phyloP scores from a whole-genome alignment of 768 basidiomycete species.

The Lyophyllum decastes region DNA sequence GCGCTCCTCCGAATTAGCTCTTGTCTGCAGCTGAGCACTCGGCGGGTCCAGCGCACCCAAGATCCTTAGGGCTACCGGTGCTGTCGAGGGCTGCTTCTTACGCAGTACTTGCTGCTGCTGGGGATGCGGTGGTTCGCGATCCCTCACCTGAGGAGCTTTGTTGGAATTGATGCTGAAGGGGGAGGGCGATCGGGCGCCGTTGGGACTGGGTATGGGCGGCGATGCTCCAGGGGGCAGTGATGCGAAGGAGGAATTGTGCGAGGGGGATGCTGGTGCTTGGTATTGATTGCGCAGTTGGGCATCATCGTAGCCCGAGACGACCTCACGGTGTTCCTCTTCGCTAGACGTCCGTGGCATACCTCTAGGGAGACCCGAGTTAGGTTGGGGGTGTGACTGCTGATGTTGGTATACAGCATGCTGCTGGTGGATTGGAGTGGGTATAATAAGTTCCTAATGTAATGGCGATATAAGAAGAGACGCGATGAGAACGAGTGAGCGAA shows the following conservation, averaged over 20 bases:
- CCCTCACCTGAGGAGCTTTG: slow-evolving; percentile 15
- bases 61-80: slow-evolving; percentile 50
- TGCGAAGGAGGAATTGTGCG: slow-evolving; percentile 53
- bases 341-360: slow-evolving; percentile 23
- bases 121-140: slow-evolving; percentile 22
- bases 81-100: slow-evolving; percentile 23
- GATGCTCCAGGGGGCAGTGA: slow-evolving; percentile 48
- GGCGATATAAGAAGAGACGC: neutral
- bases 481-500: neutral
- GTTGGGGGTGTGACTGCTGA: slow-evolving; percentile 18
- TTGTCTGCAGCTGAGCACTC: slow-evolving; percentile 26
- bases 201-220: slow-evolving; percentile 38
- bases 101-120: slow-evolving; percentile 20
- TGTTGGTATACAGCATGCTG: slow-evolving; percentile 34
- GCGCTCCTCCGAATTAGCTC: slow-evolving; percentile 34
- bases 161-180: slow-evolving; percentile 42
- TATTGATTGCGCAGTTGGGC: slow-evolving; percentile 23
- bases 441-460: slow-evolving; percentile 16
- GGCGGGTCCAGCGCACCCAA: slow-evolving; percentile 65
- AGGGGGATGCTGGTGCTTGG: slow-evolving; percentile 33
- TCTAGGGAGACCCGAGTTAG: slow-evolving; percentile 6
- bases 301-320: slow-evolving; percentile 32
- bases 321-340: slow-evolving; percentile 51
- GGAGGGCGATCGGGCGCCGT: slow-evolving; percentile 43
- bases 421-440: slow-evolving; percentile 39